Evolutionary conservation across 148 eudicot species (phyloP).

Genomic region (Rheum nobile): DNA sequence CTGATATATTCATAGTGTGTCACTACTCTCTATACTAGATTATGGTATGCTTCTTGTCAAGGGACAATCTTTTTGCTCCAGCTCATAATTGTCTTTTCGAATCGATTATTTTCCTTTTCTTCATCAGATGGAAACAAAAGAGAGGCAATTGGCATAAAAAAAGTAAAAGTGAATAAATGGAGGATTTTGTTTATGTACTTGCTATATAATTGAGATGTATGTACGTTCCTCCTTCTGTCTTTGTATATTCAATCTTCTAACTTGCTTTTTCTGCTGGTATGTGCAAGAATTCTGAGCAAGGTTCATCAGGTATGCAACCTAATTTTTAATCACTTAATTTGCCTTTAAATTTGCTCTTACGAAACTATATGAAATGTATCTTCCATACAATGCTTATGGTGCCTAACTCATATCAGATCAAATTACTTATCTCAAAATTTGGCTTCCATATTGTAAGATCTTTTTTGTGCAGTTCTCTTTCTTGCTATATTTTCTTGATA

Average conservation of each 20-base stretch:
- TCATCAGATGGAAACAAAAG: background rate
- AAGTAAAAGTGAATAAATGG: background rate
- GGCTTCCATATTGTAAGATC: too few species aligned
- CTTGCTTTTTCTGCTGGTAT: background rate
- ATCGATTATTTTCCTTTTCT: background rate
- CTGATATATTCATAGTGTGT: background rate
- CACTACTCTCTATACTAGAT: background rate
- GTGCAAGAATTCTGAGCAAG: conserved; percentile 83
- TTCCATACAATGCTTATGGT: too few species aligned
- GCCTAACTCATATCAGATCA: background rate
- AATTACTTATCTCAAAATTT: too few species aligned
- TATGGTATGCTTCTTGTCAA: too few species aligned
- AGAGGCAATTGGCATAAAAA: background rate
- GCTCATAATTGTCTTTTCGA: background rate
- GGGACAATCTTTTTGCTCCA: background rate
- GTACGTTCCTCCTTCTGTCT: background rate
- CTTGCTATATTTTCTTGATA: too few species aligned
- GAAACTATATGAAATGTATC: background rate
- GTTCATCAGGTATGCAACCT: conserved; percentile 56
- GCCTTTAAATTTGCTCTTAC: background rate
- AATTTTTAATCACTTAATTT: background rate
- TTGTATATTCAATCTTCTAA: background rate
- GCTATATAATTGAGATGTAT: background rate
- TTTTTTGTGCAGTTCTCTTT: too few species aligned
- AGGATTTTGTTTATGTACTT: background rate